Conservation (phyloP, 257 asterid genomes). For the Gentiana macrophylla region DNA sequence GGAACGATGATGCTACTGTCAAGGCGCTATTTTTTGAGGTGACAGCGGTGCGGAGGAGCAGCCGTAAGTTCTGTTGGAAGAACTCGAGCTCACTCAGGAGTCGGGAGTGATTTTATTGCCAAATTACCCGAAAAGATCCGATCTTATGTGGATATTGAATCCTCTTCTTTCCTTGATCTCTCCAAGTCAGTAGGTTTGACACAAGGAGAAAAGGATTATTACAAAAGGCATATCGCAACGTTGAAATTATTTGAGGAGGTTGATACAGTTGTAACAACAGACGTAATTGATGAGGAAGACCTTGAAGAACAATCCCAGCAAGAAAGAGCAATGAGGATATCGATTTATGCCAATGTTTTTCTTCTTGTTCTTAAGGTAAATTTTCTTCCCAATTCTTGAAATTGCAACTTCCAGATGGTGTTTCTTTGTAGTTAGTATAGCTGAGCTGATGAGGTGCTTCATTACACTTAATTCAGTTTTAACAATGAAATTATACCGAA, state of each 20-base stretch:
- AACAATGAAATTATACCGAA: too few relatives aligned
- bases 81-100: conserved; percentile 41
- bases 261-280: conserved; percentile 38
- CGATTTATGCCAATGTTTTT: conserved; percentile 65
- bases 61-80: conserved; percentile 42
- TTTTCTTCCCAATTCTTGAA: background rate
- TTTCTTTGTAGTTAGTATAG: too few relatives aligned
- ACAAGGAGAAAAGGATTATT: conserved; percentile 61
- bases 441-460: too few relatives aligned
- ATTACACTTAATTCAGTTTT: too few relatives aligned
- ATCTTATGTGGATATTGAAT: conserved; percentile 51
- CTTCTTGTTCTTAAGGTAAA: conserved; percentile 69
- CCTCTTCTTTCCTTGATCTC: conserved; percentile 30
- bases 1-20: conserved; percentile 5
- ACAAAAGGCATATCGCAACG: conserved; percentile 66
- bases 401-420: too few relatives aligned
- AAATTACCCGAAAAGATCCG: conserved; percentile 63
- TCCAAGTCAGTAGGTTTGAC: conserved; percentile 12
- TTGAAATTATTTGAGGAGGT: conserved; percentile 72
- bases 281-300: conserved; percentile 43
- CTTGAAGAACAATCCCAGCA: conserved; percentile 50
- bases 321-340: conserved; percentile 81
- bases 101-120: conserved; percentile 46
- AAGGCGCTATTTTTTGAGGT: conserved; percentile 38
- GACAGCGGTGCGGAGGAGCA: conserved; percentile 24